phyloP scores from a whole-genome alignment of 805 yeast species.

The Suhomyces emberorum region DNA sequence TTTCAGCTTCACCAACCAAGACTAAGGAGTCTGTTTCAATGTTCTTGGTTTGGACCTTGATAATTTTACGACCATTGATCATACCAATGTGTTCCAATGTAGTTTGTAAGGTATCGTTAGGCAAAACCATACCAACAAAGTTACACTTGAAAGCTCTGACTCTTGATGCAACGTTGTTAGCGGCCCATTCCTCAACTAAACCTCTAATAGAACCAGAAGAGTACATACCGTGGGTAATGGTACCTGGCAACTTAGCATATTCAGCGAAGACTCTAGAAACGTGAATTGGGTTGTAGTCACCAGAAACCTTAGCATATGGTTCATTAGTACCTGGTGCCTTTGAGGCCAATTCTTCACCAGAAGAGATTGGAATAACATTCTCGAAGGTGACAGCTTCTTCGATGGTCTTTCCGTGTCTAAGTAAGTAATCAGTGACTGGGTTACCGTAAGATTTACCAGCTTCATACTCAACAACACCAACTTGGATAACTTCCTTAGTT shows the following conservation, averaged over 20 bases:
- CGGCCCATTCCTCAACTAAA: slow-evolving; percentile 97
- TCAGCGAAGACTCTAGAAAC: slow-evolving; percentile 92
- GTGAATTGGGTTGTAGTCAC: slow-evolving; percentile 98
- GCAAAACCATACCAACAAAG: slow-evolving; percentile 96
- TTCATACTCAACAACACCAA: slow-evolving; percentile 80
- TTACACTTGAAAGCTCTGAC: slow-evolving; percentile 90
- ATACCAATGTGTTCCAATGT: slow-evolving; percentile 94
- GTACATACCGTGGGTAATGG: slow-evolving; percentile 99
- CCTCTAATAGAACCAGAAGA: slow-evolving; percentile 94
- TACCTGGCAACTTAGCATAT: slow-evolving; percentile 93
- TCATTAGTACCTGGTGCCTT: slow-evolving; percentile 96
- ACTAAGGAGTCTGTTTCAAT: slow-evolving; percentile 75
- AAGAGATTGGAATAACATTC: slow-evolving; percentile 80
- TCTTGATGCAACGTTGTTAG: slow-evolving; percentile 92
- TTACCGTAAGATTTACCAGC: slow-evolving; percentile 95
- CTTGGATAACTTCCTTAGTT: slow-evolving; percentile 80
- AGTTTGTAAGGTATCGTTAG: slow-evolving; percentile 86
- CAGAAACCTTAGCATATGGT: slow-evolving; percentile 95
- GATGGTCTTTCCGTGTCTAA: slow-evolving; percentile 87
- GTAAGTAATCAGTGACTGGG: slow-evolving; percentile 92
- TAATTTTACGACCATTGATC: slow-evolving; percentile 98
- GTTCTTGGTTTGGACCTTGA: slow-evolving; percentile 86
- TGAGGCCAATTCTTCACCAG: slow-evolving; percentile 56
- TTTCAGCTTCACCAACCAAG: slow-evolving; percentile 93
- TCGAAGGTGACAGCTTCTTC: slow-evolving; percentile 93